Conservation (phyloP, 2,329 filamentous ascomycete species). For the Pezicula carpinea region DNA sequence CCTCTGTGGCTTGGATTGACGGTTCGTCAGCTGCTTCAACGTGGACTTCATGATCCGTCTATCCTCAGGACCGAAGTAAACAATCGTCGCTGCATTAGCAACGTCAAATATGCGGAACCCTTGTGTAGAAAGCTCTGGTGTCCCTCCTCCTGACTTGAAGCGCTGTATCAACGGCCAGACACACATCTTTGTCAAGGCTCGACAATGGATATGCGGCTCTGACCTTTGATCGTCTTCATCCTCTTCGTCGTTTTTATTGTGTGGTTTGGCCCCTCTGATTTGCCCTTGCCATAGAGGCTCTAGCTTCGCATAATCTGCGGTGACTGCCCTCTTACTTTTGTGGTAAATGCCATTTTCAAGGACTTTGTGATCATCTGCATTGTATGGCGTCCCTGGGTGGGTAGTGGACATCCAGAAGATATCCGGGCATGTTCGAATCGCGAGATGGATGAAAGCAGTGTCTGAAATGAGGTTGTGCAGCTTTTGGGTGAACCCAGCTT, state of each 20-base stretch:
- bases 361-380: constrained; percentile 12
- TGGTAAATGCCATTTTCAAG: constrained; percentile 9
- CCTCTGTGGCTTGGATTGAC: too few species aligned
- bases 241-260: too few species aligned
- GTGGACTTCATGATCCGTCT: too few species aligned
- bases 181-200: not conserved
- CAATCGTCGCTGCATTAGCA: too few species aligned
- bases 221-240: too few species aligned
- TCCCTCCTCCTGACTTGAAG: not conserved
- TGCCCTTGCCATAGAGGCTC: not conserved
- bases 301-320: not conserved
- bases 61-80: too few species aligned
- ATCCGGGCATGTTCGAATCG: constrained; percentile 17
- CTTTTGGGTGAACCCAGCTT: constrained; percentile 14
- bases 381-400: constrained; percentile 13
- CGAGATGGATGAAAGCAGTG: constrained; percentile 20
- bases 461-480: constrained; percentile 23
- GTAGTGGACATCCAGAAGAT: constrained; percentile 19
- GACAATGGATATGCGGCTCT: not conserved
- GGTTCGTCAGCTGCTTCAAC: too few species aligned
- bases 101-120: too few species aligned
- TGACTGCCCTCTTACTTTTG: constrained; percentile 8
- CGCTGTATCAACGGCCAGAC: not conserved
- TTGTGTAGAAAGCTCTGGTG: too few species aligned
- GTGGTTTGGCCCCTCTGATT: not conserved